Percentiles rank a stretch among this genome's conserved stretches.
These are phyloP conservation scores for Penicillium sp. DNA, from an alignment of 2,329 filamentous ascomycete species.

Conservation along the genomic window DNA sequence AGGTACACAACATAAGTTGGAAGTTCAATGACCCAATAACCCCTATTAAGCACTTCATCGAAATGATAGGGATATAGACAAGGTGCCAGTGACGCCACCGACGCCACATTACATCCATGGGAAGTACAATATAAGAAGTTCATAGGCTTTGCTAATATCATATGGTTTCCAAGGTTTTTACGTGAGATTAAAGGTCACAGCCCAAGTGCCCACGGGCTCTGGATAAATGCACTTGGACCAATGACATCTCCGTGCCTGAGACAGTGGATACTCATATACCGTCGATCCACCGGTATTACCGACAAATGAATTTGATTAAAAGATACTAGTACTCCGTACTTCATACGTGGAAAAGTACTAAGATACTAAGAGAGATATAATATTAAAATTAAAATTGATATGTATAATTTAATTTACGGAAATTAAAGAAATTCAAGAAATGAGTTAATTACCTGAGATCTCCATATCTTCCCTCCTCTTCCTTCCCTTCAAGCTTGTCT, in stretches of 20 bases:
- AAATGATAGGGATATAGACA: background rate
- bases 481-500: constrained; percentile 10
- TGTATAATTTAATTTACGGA: constrained; percentile 4
- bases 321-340: background rate
- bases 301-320: background rate
- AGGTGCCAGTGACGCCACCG: background rate
- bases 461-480: constrained; percentile 17
- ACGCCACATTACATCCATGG: background rate
- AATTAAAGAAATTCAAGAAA: background rate
- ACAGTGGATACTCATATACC: background rate
- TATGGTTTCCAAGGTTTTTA: background rate
- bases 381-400: background rate
- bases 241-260: constrained; percentile 1
- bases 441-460: constrained; percentile 2
- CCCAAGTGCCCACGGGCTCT: background rate
- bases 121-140: background rate
- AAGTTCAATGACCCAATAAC: background rate
- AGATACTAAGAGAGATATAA: background rate
- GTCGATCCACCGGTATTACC: constrained; percentile 9
- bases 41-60: background rate
- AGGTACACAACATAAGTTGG: background rate
- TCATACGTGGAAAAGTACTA: no score
- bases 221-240: background rate
- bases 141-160: background rate
- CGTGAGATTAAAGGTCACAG: constrained; percentile 10